phyloP scores from a whole-genome alignment of 2,329 filamentous ascomycete genomes.

The Fusarium ambrosium region DNA sequence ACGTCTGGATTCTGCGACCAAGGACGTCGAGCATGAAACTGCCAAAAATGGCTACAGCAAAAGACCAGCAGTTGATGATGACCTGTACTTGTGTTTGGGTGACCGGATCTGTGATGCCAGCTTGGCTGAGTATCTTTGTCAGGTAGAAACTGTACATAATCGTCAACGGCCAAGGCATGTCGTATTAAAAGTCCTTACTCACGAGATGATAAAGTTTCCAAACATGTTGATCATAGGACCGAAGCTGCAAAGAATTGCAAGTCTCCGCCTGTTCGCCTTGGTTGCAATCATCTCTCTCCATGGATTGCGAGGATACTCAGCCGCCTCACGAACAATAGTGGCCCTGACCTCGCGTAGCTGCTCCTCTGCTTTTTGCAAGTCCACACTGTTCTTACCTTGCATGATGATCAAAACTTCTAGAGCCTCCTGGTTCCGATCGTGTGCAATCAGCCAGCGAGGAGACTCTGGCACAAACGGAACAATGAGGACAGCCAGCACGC shows the following conservation, averaged over 20 bases:
- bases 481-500: not conserved
- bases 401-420: not conserved
- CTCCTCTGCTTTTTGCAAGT: not conserved
- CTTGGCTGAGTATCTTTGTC: not conserved
- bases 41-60: conserved; percentile 50
- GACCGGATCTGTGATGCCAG: not conserved
- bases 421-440: not conserved
- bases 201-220: not conserved
- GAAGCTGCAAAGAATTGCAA: not conserved
- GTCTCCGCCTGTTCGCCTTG: not conserved
- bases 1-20: conserved; percentile 49
- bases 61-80: conserved; percentile 36
- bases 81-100: conserved; percentile 46
- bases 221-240: not conserved
- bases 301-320: not conserved
- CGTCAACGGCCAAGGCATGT: not conserved
- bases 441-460: not conserved
- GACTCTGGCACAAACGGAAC: not conserved
- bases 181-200: not conserved
- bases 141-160: not conserved
- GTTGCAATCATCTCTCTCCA: not conserved
- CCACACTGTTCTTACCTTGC: not conserved
- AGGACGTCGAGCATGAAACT: conserved; percentile 52
- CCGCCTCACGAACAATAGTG: not conserved
- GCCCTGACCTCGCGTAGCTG: not conserved